Evolutionary conservation across 2,329 filamentous ascomycete species (phyloP).

Genomic region (Clonostachys byssicola): DNA sequence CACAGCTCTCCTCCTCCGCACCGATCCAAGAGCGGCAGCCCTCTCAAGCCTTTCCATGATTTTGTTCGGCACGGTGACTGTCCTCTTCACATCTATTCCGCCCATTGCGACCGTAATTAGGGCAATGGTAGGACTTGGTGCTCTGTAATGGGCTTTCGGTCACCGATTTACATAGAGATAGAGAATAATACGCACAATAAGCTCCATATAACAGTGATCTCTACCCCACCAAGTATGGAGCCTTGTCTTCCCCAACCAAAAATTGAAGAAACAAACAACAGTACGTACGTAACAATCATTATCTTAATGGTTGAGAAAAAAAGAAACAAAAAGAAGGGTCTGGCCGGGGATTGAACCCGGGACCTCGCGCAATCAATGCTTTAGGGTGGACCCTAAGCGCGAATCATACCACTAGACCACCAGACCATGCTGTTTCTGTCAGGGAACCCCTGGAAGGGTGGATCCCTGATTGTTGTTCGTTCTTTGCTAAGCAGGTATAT

Average conservation of each 20-base stretch:
- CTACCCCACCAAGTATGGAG: no score
- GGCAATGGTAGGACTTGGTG: not conserved
- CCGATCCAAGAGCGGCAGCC: slow-evolving; percentile 55
- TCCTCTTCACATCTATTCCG: slow-evolving; percentile 54
- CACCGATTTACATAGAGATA: not conserved
- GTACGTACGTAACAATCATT: no score
- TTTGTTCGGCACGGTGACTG: slow-evolving; percentile 54
- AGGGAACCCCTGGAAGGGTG: no score
- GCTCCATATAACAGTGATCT: no score
- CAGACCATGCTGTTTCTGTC: slow-evolving; percentile 21
- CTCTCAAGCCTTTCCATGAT: slow-evolving; percentile 57
- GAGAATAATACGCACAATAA: not conserved
- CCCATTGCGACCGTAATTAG: slow-evolving; percentile 39
- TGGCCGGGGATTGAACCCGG: slow-evolving; percentile 42
- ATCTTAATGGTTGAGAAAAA: no score
- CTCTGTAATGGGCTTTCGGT: not conserved
- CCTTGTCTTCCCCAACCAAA: no score
- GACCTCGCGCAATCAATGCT: slow-evolving; percentile 35
- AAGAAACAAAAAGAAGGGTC: slow-evolving; percentile 23
- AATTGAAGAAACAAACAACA: no score
- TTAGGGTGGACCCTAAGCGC: slow-evolving; percentile 56
- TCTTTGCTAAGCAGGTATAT: no score
- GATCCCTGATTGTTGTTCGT: no score
- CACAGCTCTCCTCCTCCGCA: slow-evolving; percentile 50
- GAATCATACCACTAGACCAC: slow-evolving; percentile 69